Percentiles rank a stretch among this genome's conserved stretches.
These are phyloP conservation scores for Termitomyces sp. DNA, from an alignment of 768 basidiomycete genomes.

Conservation along the genomic window DNA sequence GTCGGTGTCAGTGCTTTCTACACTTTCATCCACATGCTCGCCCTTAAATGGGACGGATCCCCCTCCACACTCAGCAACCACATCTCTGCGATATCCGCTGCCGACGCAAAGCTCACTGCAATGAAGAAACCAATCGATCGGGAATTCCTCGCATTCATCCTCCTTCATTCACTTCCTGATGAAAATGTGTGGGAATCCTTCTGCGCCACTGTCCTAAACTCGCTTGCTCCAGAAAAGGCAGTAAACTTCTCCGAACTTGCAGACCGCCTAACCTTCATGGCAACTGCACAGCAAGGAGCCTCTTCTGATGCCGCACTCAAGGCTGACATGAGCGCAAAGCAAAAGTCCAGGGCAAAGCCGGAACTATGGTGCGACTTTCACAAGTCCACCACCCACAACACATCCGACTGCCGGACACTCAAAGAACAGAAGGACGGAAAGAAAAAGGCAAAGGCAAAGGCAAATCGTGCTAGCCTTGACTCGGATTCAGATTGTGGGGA, in stretches of 20 bases:
- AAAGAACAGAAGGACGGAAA: background rate
- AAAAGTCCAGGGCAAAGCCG: background rate
- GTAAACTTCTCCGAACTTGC: background rate
- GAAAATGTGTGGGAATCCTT: background rate
- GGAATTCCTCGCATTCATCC: background rate
- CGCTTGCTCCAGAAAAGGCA: background rate
- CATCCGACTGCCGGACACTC: background rate
- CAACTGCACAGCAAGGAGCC: background rate
- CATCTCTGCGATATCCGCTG: background rate
- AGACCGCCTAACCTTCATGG: background rate
- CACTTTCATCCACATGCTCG: background rate
- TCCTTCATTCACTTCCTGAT: background rate
- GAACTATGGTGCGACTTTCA: background rate
- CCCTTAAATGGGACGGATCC: background rate
- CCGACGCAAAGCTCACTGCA: background rate
- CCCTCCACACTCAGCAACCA: background rate
- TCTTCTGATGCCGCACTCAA: background rate
- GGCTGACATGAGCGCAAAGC: background rate
- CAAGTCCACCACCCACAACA: background rate
- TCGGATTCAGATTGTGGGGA: background rate
- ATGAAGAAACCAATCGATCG: background rate
- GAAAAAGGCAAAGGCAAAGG: background rate
- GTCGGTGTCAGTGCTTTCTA: background rate
- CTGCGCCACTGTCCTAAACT: background rate
- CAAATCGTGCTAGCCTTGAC: background rate